phyloP scores from a whole-genome alignment of 768 basidiomycete species.

The Tephrocybe sp. region DNA sequence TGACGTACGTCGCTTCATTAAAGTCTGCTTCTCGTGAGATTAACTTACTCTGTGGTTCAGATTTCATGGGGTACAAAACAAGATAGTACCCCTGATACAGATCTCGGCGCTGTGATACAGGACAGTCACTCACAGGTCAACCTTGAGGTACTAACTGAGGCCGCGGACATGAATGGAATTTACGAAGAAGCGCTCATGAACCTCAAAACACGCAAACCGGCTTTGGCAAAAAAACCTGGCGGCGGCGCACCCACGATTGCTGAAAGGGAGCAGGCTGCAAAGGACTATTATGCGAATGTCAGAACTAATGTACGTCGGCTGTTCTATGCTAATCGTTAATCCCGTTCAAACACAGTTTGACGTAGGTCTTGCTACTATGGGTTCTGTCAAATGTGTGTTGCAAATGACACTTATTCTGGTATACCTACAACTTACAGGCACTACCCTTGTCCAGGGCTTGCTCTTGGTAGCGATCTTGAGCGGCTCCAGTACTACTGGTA shows the following conservation, averaged over 20 bases:
- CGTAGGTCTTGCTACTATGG: constrained; percentile 71
- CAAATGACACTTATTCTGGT: background rate
- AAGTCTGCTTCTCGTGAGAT: no score
- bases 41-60: constrained; percentile 30
- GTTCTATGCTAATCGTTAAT: background rate
- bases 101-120: constrained; percentile 82
- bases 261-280: constrained; percentile 72
- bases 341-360: background rate
- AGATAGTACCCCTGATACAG: constrained; percentile 66
- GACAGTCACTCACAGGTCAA: constrained; percentile 82
- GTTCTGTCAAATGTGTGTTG: constrained; percentile 74
- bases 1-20: constrained; percentile 53
- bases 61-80: constrained; percentile 98
- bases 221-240: constrained; percentile 26
- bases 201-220: constrained; percentile 51
- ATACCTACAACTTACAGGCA: background rate
- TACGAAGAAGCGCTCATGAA: constrained; percentile 84
- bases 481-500: constrained; percentile 50
- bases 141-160: constrained; percentile 79
- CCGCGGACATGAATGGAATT: constrained; percentile 77
- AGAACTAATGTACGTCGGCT: constrained; percentile 60
- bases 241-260: constrained; percentile 35
- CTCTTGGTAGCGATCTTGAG: constrained; percentile 68
- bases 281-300: constrained; percentile 86
- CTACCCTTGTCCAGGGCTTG: constrained; percentile 47